These are phyloP conservation scores for Pleodorina starrii DNA, from an alignment of 139 green algal genomes.

Conservation along the genomic window DNA sequence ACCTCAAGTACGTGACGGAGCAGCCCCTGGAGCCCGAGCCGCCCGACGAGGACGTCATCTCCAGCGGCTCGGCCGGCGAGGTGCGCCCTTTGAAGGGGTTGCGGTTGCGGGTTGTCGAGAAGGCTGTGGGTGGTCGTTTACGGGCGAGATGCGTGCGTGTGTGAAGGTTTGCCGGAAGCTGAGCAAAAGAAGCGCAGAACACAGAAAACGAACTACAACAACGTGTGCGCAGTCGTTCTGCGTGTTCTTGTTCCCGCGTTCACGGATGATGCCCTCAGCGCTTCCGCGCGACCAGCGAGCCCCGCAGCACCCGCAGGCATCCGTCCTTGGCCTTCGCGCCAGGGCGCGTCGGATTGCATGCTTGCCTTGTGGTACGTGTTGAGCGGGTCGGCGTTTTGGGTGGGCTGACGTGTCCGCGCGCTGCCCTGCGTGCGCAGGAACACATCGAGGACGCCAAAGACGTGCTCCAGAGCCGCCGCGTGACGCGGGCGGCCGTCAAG, in stretches of 20 bases:
- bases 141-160: background rate
- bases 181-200: background rate
- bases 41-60: background rate
- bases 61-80: slow-evolving; percentile 4
- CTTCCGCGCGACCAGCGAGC: too few relatives aligned
- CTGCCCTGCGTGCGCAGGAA: background rate
- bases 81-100: background rate
- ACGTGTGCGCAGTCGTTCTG: too few relatives aligned
- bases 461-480: background rate
- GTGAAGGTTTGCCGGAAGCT: background rate
- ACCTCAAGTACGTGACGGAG: background rate
- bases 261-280: too few relatives aligned
- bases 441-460: background rate
- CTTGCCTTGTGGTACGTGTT: background rate
- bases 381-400: background rate
- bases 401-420: background rate
- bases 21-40: background rate
- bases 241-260: too few relatives aligned
- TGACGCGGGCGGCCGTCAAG: background rate
- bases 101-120: background rate
- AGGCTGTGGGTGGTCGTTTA: too few relatives aligned
- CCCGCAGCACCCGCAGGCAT: too few relatives aligned
- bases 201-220: too few relatives aligned
- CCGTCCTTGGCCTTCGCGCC: too few relatives aligned
- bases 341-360: background rate